Base-by-base conservation (phyloP, 2,329 filamentous ascomycete genomes). In the Colletotrichum sojae region DNA sequence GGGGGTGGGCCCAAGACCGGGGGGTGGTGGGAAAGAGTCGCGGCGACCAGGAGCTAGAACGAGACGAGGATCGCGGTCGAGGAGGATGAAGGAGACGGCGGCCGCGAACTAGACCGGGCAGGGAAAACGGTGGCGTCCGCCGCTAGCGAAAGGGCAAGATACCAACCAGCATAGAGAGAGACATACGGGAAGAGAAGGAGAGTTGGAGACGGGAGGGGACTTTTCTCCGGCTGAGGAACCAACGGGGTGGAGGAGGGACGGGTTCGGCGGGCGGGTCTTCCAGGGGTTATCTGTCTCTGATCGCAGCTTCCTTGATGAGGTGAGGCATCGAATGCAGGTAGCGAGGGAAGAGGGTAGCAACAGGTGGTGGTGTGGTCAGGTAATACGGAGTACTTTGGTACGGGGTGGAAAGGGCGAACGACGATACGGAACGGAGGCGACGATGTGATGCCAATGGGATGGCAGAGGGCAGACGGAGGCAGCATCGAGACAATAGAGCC, bases 71-170 rank as follows among this genome's bases (percentile, higher is more conserved):
- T 70, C 56, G 63, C 52, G 62, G 51, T 20, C 55, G 46, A 51
- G 27, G 13, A 31, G 63, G 51, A 46, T 43, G 27, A 16, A 49
- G 61, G 51, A 43, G 36, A 46, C 22, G 27, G 13, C 15, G 46
- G 18, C 54, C 43, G 31, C 55, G 60, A 36, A 69, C 62, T 69
- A 69, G 55, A 22, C 66, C 66, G 43, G 66, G 66, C 49, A 12
- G 62, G 62, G 66, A 36, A 55, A 66, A 59, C 40, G 57, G 66
- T 69, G 66, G 66, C 66, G 66, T 62, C 18, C 54, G 66, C 55
- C 66, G 62, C 66, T 69, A 54, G 66, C 36, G 51, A 60, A 65
- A 54, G 43, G 56, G 31, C 63, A 20, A 8, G 10, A 36, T 36
- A 64, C 45, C 49, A 57, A 27, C 27, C 53, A 25, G 20, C 27